Conservation (phyloP, 2,329 filamentous ascomycete genomes). For the Clonostachys rosea region DNA sequence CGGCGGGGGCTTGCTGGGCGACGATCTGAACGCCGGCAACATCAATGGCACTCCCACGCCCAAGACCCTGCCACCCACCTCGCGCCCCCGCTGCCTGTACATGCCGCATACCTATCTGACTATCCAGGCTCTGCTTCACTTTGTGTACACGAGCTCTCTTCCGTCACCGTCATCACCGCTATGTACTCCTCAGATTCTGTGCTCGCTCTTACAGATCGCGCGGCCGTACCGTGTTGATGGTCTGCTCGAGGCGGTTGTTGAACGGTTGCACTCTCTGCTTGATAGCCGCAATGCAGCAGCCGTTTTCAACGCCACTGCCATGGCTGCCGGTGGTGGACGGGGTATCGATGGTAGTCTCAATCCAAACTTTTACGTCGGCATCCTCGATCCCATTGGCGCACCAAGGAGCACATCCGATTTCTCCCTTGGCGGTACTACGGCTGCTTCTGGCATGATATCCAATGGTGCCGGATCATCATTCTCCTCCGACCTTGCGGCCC, state of each 20-base stretch:
- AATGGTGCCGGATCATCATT: constrained; percentile 14
- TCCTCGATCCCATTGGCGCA: constrained; percentile 34
- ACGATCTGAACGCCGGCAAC: constrained; percentile 30
- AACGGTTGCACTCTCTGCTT: constrained; percentile 81
- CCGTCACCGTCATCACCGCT: constrained; percentile 71
- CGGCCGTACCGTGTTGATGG: constrained; percentile 92
- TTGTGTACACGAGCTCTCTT: constrained; percentile 86
- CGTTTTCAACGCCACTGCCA: constrained; percentile 96
- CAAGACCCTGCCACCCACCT: constrained; percentile 50
- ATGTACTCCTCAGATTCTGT: constrained; percentile 92
- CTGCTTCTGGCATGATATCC: not conserved
- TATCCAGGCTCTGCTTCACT: constrained; percentile 85
- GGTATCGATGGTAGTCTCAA: constrained; percentile 67
- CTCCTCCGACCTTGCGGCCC: constrained; percentile 18
- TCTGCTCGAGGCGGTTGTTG: constrained; percentile 85
- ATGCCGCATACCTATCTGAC: constrained; percentile 90
- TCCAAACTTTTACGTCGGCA: constrained; percentile 56
- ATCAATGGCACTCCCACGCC: constrained; percentile 55
- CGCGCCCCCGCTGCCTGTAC: constrained; percentile 81
- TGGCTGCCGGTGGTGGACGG: constrained; percentile 91
- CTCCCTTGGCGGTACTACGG: constrained; percentile 19
- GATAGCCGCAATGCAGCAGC: constrained; percentile 93
- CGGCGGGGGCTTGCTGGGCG: constrained; percentile 15
- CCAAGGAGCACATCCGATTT: constrained; percentile 25
- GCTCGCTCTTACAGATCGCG: constrained; percentile 88